A percentile compares a stretch with the other conserved stretches of the same genome.
Conservation (phyloP, 2,329 filamentous ascomycete species). For the Paramyrothecium sp. region DNA sequence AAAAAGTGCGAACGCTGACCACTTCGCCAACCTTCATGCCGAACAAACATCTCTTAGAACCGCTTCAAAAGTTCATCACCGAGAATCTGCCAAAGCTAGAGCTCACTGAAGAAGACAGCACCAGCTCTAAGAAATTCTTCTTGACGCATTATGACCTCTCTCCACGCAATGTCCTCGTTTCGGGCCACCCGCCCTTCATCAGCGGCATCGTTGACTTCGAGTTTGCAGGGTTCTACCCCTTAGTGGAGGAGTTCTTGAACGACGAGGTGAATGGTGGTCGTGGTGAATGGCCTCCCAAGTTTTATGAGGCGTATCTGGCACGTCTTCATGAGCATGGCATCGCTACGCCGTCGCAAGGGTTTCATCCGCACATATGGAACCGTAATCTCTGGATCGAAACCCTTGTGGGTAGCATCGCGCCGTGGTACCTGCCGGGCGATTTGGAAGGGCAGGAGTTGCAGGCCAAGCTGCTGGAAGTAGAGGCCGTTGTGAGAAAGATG, state of each 20-base stretch:
- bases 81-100: background rate
- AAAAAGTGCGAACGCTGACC: conserved; percentile 6
- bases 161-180: conserved; percentile 17
- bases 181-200: conserved; percentile 9
- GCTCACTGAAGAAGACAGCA: background rate
- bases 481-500: background rate
- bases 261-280: conserved; percentile 7
- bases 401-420: conserved; percentile 7
- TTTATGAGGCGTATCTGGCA: conserved; percentile 8
- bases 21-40: conserved; percentile 8
- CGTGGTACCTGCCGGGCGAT: conserved; percentile 11
- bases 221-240: conserved; percentile 19
- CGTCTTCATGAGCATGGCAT: conserved; percentile 6
- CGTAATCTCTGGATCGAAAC: conserved; percentile 1
- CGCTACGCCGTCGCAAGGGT: conserved; percentile 1
- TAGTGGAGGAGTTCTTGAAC: conserved; percentile 15
- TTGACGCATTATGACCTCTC: conserved; percentile 20
- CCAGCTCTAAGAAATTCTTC: conserved; percentile 1
- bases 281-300: conserved; percentile 8
- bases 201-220: conserved; percentile 20
- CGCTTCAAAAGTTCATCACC: background rate
- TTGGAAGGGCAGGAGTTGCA: background rate
- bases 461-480: background rate
- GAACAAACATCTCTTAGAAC: background rate
- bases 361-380: conserved; percentile 5